Base-by-base conservation (phyloP, 306 rosid species). In the Quercus robur region DNA sequence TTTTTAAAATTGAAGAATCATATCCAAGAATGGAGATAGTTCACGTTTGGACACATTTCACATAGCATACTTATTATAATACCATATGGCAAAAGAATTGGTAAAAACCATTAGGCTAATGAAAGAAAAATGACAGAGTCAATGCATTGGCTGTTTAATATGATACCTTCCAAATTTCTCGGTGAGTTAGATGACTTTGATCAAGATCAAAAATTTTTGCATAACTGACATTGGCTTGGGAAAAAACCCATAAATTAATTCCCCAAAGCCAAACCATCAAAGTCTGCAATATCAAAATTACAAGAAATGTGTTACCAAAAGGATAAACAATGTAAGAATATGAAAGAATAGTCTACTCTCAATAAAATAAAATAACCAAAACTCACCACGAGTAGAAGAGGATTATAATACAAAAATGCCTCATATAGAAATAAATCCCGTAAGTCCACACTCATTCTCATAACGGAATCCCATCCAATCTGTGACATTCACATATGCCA, bases 221-320 rank as follows among this genome's bases (percentile, higher is more conserved):
- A 85, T 91, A 90, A 86, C 82, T 93, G 76, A 86, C 87, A 63
- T 80, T 90, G 55, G 88, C 86, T 73, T 84, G 97, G 68, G 92
- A 81, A 49, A 96, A 93, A 81, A 88, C 71, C 97, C 98, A 96
- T 78, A 96, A 88, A 85, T 91, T 96, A 81, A 88, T 84, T 79
- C 99, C 99, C 99, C 99, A 96, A 70, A 96, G 90, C 99, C 99
- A 96, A 84, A 96, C 92, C 87, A 91, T 87, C 91, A 91, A 76
- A 83, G 99, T 86, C 99, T 96, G 93, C 86, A 86, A 82, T 21
- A 77, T 51, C 26, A 71, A 88, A 80, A 74, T 72, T 75, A 80
- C 59, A 75, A n/a, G 28, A 70, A 56, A 70, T 33, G 49, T 78
- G 51, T 81, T 73, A 71, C 38, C 71, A 68, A 52, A 41, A 76